Evolutionary conservation across 805 yeast genomes (phyloP), one percentile per base, ranked within the genome.

Genomic region (Starmerella asiatica): DNA sequence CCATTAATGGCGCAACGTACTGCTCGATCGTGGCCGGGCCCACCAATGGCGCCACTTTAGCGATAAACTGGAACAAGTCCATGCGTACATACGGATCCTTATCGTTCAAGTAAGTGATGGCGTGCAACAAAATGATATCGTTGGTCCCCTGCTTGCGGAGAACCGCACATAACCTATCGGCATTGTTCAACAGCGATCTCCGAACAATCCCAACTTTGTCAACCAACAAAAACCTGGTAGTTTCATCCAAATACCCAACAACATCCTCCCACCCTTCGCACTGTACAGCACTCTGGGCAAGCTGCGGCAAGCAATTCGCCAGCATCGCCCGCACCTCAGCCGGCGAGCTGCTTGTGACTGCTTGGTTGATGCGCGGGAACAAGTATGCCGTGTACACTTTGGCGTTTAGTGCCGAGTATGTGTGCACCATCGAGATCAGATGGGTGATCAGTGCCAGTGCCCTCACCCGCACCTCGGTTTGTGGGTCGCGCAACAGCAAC

Each of bases 51-150:
- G 93, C 79, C 8, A 91, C 65, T 1, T 78, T 74, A 1, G 84
- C 68, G 9, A 86, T 71, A 6, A 84, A 68, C 31, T 75, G 69
- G 28, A 88, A 75, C 50, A 91, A 76, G 4, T 76, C 74, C 21
- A 80, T 61, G 43, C 93, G 65, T 18, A 91, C 62, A 17, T 73
- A 69, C 0, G 78, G 62, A 52, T 76, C 75, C 40, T 74, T 68
- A 54, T 86, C 95, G 57, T 91, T 91, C 46, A 91, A 61, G 53
- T 85, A 91, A 0, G 97, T 86, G 32, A 91, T 86, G 40, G 86
- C 63, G 62, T 91, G 97, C 33, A 94, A 85, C 34, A 91, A 60
- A 18, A 91, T 75, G 30, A 91, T 65, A 55, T 91, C 97, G 53
- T 82, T 86, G 0, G 95, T 79, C 49, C 76, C 81, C 39, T 83